Evolutionary conservation across 352 stramenopile species (phyloP).

Genomic region (Pythium biforme): DNA sequence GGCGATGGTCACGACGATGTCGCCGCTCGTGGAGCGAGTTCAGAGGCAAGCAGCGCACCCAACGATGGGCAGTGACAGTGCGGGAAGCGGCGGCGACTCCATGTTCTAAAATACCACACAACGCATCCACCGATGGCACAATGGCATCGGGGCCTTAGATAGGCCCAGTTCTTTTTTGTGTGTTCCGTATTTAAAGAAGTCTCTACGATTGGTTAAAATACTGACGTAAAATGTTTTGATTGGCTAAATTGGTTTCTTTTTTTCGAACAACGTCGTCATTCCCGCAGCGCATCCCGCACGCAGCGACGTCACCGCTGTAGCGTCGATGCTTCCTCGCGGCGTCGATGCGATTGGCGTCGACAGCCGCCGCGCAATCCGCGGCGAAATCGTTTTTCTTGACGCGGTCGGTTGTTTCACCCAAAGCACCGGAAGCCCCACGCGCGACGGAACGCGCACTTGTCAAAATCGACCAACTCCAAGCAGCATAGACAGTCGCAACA

Average conservation of each 20-base stretch:
- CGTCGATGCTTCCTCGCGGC: background rate
- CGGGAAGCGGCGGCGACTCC: too few relatives aligned
- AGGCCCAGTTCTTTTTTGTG: background rate
- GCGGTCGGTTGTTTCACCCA: background rate
- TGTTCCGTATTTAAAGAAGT: background rate
- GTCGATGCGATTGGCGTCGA: conserved; percentile 11
- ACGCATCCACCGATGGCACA: too few relatives aligned
- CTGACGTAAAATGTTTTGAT: background rate
- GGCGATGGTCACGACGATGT: too few relatives aligned
- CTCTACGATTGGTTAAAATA: background rate
- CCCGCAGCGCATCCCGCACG: background rate
- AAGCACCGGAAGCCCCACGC: conserved; percentile 6
- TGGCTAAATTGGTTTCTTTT: background rate
- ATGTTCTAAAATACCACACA: too few relatives aligned
- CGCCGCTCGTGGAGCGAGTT: too few relatives aligned
- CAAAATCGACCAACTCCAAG: conserved; percentile 5
- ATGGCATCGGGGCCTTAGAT: too few relatives aligned
- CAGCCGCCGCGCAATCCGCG: background rate
- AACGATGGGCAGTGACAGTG: too few relatives aligned
- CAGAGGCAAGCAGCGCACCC: too few relatives aligned
- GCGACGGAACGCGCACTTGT: background rate
- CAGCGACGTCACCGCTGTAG: conserved; percentile 11
- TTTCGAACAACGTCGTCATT: conserved; percentile 20
- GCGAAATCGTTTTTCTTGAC: background rate
- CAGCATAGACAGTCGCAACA: conserved; percentile 8